phyloP scores from a whole-genome alignment of 768 basidiomycete genomes.

The Mycena kentingensis region DNA sequence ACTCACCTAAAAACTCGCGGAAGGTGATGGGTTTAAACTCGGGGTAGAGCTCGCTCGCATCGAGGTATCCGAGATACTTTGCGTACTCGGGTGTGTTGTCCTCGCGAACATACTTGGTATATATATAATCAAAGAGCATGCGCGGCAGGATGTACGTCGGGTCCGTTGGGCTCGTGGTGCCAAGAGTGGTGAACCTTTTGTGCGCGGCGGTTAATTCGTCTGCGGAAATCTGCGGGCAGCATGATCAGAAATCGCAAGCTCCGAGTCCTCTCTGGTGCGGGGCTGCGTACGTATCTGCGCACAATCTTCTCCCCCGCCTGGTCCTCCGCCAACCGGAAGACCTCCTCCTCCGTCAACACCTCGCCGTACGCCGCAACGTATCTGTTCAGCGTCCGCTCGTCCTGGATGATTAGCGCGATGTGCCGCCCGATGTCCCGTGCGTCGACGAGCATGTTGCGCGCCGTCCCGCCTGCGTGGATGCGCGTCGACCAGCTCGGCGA shows the following conservation, averaged over 20 bases:
- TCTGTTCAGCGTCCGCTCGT: conserved; percentile 31
- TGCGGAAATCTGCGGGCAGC: not conserved
- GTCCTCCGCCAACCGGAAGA: conserved; percentile 21
- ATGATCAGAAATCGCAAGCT: not conserved
- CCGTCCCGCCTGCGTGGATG: no score
- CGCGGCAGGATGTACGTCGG: not conserved
- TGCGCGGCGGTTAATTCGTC: not conserved
- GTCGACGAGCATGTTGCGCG: conserved; percentile 23
- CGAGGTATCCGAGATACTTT: conserved; percentile 27
- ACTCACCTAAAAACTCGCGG: not conserved
- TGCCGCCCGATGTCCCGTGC: conserved; percentile 25
- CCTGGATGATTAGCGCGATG: conserved; percentile 30
- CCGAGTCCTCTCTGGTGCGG: not conserved
- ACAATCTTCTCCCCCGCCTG: conserved; percentile 24
- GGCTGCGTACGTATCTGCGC: conserved; percentile 7
- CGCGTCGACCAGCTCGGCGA: not conserved
- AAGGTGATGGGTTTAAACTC: conserved; percentile 16
- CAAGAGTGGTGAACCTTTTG: not conserved
- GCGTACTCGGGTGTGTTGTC: conserved; percentile 27
- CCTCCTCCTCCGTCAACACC: conserved; percentile 24
- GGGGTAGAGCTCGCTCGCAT: conserved; percentile 32
- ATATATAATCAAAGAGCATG: conserved; percentile 16
- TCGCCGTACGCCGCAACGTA: conserved; percentile 29
- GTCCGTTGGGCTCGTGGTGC: not conserved
- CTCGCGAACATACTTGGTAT: no score